phyloP scores from a whole-genome alignment of 2,329 filamentous ascomycete species.

The Conoideocrella luteorostrata region DNA sequence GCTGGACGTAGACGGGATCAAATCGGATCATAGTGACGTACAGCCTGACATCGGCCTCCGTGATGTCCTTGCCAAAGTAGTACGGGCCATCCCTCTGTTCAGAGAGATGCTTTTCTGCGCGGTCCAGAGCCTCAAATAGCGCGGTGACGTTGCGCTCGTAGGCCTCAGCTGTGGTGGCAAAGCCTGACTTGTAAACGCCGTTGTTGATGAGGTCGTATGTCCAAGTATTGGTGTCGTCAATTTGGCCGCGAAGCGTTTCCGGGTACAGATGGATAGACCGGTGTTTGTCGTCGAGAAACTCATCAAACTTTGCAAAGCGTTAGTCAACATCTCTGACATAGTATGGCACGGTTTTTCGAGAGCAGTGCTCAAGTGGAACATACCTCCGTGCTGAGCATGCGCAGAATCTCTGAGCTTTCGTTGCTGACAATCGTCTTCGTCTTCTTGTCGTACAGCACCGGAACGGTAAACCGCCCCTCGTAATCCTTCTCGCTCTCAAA shows the following conservation, averaged over 20 bases:
- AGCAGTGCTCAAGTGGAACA: no score
- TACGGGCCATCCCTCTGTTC: constrained; percentile 49
- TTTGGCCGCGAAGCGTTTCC: constrained; percentile 51
- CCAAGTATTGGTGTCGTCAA: constrained; percentile 76
- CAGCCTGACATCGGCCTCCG: constrained; percentile 76
- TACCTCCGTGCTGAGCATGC: constrained; percentile 77
- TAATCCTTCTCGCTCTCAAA: constrained; percentile 68
- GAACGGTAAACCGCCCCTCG: constrained; percentile 76
- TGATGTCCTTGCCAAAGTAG: constrained; percentile 68
- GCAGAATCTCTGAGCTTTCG: constrained; percentile 85
- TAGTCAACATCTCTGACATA: no score
- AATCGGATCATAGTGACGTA: constrained; percentile 67
- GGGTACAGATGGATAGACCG: constrained; percentile 63
- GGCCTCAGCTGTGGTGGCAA: constrained; percentile 75
- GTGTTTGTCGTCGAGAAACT: constrained; percentile 54
- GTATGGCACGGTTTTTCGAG: no score
- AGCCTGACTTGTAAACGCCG: constrained; percentile 70
- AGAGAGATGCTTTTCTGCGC: constrained; percentile 63
- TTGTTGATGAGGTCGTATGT: constrained; percentile 70
- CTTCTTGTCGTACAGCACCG: constrained; percentile 77
- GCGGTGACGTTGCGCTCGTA: constrained; percentile 67
- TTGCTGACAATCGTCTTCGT: constrained; percentile 77
- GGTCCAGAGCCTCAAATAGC: constrained; percentile 73
- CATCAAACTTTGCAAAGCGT: no score
- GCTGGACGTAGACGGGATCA: constrained; percentile 77